Evolutionary conservation across 1,284 basidiomycete species (phyloP).

Genomic region (Cryptococcus depauperatus): DNA sequence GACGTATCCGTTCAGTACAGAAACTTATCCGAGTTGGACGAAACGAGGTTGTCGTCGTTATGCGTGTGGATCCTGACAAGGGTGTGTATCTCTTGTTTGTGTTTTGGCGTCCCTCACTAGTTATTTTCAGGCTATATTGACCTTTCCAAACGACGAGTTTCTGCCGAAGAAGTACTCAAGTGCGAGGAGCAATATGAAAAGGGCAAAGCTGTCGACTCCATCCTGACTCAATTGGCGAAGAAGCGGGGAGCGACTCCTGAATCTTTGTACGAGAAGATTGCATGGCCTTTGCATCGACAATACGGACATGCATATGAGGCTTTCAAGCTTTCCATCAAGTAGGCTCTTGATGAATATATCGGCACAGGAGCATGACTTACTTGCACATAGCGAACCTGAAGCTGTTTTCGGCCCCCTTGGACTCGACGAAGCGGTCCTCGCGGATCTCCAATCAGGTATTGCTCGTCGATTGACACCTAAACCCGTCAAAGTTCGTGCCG

Average conservation of each 20-base stretch:
- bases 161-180: conserved; percentile 94
- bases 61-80: conserved; percentile 98
- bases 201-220: conserved; percentile 87
- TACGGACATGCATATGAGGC: conserved; percentile 97
- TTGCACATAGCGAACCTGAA: conserved; percentile 65
- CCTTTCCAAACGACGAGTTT: conserved; percentile 97
- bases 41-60: conserved; percentile 97
- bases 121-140: conserved; percentile 80
- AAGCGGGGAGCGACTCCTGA: conserved; percentile 55
- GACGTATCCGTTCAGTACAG: conserved; percentile 96
- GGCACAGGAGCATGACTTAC: too few relatives aligned
- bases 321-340: conserved; percentile 93
- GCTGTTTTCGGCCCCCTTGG: conserved; percentile 69
- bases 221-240: conserved; percentile 87
- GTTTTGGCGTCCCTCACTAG: background rate
- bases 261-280: conserved; percentile 79
- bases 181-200: conserved; percentile 99
- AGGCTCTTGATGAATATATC: conserved; percentile 45
- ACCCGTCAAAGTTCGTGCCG: conserved; percentile 96
- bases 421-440: conserved; percentile 54
- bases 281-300: conserved; percentile 85
- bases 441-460: conserved; percentile 74
- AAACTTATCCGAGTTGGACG: conserved; percentile 95
- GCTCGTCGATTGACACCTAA: conserved; percentile 93
- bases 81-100: conserved; percentile 51